phyloP scores from a whole-genome alignment of 2,329 filamentous ascomycete species.

The Dryadomyces quercivorus region DNA sequence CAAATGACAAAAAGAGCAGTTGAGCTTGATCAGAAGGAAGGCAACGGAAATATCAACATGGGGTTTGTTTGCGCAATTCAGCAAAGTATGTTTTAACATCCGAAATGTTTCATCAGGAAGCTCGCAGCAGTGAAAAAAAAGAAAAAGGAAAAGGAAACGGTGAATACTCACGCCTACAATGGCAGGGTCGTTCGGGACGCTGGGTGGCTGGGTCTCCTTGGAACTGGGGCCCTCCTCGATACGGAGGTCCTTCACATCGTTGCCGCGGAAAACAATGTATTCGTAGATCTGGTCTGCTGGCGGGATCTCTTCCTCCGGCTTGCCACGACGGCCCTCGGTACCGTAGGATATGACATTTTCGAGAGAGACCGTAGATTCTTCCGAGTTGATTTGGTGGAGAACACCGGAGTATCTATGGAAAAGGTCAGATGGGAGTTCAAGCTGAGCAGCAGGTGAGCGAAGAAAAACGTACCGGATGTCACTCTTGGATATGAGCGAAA shows the following conservation, averaged over 20 bases:
- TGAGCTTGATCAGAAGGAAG: constrained; percentile 85
- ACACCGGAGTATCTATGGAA: constrained; percentile 74
- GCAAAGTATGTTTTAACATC: constrained; percentile 82
- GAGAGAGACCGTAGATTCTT: constrained; percentile 89
- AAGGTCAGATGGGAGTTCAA: not conserved
- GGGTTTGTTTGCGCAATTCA: constrained; percentile 82
- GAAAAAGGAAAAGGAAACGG: not conserved
- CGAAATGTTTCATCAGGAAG: constrained; percentile 84
- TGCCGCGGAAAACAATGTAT: constrained; percentile 96
- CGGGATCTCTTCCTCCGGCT: constrained; percentile 69
- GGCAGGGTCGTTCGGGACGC: constrained; percentile 85
- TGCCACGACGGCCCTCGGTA: constrained; percentile 76
- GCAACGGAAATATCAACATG: constrained; percentile 99
- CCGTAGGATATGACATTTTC: constrained; percentile 93
- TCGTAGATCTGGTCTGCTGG: constrained; percentile 86
- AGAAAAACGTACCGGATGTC: constrained; percentile 9
- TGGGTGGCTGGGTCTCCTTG: constrained; percentile 62
- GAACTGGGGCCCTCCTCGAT: constrained; percentile 73
- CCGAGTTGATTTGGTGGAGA: constrained; percentile 95
- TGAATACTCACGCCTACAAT: constrained; percentile 84
- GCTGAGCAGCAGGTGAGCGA: not conserved
- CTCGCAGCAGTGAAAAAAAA: constrained; percentile 8
- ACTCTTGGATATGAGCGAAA: constrained; percentile 13
- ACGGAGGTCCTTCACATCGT: constrained; percentile 94
- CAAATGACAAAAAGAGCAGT: not conserved